Evolutionary conservation across 805 yeast genomes (phyloP).

Genomic region (Starmerella vitae): DNA sequence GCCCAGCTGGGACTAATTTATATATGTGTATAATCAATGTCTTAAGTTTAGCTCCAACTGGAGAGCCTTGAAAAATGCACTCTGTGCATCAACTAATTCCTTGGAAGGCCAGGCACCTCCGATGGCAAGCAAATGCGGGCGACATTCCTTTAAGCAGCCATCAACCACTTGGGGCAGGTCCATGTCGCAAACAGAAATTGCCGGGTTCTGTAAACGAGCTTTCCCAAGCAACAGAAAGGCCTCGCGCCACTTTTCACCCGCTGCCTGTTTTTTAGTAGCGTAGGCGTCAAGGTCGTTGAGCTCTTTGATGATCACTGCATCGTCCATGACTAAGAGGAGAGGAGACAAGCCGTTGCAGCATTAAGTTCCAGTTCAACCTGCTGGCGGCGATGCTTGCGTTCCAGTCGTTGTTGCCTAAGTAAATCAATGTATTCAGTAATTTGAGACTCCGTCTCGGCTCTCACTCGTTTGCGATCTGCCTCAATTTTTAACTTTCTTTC

Average conservation of each 20-base stretch:
- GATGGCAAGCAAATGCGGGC: constrained; percentile 29
- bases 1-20: neutral
- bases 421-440: constrained; percentile 5
- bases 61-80: constrained; percentile 27
- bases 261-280: constrained; percentile 4
- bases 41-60: no score
- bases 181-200: no score
- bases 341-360: constrained; percentile 3
- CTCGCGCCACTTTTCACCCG: constrained; percentile 11
- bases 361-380: constrained; percentile 12
- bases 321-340: no score
- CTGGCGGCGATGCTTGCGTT: constrained; percentile 10
- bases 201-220: no score
- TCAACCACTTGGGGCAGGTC: no score
- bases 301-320: constrained; percentile 14
- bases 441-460: neutral
- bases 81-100: constrained; percentile 31
- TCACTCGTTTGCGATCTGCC: constrained; percentile 1
- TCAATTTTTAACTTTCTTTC: constrained; percentile 6
- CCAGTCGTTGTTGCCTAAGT: constrained; percentile 9
- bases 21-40: neutral
- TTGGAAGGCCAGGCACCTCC: constrained; percentile 35
- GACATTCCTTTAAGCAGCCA: no score
- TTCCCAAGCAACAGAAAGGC: constrained; percentile 15
- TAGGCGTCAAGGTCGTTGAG: constrained; percentile 12